phyloP scores from a whole-genome alignment of 352 stramenopile species.

The Globisporangium recalcitrans region DNA sequence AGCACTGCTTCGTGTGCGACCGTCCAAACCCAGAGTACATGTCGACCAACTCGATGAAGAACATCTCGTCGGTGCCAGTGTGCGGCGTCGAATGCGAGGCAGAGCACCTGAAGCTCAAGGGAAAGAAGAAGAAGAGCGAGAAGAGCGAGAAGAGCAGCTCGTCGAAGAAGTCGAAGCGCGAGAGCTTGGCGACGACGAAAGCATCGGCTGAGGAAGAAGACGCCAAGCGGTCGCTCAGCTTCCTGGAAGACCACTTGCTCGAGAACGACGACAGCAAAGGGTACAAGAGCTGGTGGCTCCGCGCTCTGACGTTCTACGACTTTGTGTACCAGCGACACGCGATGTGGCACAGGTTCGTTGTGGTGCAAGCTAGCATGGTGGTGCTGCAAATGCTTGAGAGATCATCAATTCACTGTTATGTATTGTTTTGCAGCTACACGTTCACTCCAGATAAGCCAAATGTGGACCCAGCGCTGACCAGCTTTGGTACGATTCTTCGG shows the following conservation, averaged over 20 bases:
- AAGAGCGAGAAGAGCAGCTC: constrained; percentile 24
- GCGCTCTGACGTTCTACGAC: constrained; percentile 77
- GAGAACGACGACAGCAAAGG: constrained; percentile 60
- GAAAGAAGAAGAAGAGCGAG: constrained; percentile 21
- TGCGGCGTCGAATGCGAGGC: constrained; percentile 69
- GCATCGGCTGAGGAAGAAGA: neutral
- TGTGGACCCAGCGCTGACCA: constrained; percentile 64
- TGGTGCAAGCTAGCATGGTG: neutral
- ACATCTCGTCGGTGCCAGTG: constrained; percentile 45
- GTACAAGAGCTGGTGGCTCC: constrained; percentile 87
- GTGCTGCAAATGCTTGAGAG: neutral
- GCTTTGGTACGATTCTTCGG: constrained; percentile 75
- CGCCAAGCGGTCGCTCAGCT: constrained; percentile 48
- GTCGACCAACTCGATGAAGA: constrained; percentile 50
- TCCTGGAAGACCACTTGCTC: constrained; percentile 69
- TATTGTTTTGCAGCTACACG: constrained; percentile 36
- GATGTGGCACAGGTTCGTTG: constrained; percentile 67
- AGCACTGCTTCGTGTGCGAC: constrained; percentile 63
- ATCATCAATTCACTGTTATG: neutral
- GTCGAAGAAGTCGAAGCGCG: constrained; percentile 2
- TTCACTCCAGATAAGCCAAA: constrained; percentile 65
- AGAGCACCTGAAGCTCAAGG: constrained; percentile 25
- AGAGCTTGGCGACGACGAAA: neutral
- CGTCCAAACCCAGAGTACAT: constrained; percentile 56
- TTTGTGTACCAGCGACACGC: constrained; percentile 83